Conservation (phyloP, 2,329 filamentous ascomycete species). For the Fusarium devonianum region DNA sequence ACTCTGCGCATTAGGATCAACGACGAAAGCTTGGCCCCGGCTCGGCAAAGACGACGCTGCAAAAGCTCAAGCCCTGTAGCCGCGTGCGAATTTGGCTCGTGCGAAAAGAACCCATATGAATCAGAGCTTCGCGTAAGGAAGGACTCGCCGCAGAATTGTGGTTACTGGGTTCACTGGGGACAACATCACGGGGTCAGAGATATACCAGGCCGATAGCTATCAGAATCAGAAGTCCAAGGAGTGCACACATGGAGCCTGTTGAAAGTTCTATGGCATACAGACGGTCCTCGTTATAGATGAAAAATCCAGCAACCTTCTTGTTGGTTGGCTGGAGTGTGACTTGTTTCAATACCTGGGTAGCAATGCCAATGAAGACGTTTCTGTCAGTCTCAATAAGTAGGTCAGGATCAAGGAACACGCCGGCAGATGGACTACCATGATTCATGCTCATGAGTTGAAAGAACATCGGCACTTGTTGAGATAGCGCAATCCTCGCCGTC, state of each 20-base stretch:
- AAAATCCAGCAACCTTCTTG: conserved; percentile 7
- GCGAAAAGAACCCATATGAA: conserved; percentile 13
- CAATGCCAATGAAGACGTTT: conserved; percentile 26
- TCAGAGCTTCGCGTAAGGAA: conserved; percentile 12
- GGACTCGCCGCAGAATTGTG: conserved; percentile 24
- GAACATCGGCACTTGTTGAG: conserved; percentile 34
- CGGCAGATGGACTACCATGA: conserved; percentile 11
- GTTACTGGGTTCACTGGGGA: conserved; percentile 22
- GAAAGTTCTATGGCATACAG: conserved; percentile 25
- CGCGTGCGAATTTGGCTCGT: conserved; percentile 21
- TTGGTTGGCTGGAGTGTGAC: conserved; percentile 21
- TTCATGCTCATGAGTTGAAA: conserved; percentile 41
- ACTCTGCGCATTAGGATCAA: conserved; percentile 17
- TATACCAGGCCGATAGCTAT: conserved; percentile 24
- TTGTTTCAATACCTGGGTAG: conserved; percentile 20
- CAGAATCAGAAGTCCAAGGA: conserved; percentile 16
- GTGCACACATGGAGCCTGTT: conserved; percentile 23
- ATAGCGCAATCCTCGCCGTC: conserved; percentile 32
- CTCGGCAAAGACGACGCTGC: conserved; percentile 8
- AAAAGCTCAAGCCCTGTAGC: conserved; percentile 16
- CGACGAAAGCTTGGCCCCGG: conserved; percentile 11
- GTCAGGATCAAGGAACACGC: conserved; percentile 21
- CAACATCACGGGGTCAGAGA: conserved; percentile 18
- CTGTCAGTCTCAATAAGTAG: conserved; percentile 20
- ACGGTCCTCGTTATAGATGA: conserved; percentile 22